Evolutionary conservation across 2,329 filamentous ascomycete genomes (phyloP).

Genomic region (Fusarium illudens): DNA sequence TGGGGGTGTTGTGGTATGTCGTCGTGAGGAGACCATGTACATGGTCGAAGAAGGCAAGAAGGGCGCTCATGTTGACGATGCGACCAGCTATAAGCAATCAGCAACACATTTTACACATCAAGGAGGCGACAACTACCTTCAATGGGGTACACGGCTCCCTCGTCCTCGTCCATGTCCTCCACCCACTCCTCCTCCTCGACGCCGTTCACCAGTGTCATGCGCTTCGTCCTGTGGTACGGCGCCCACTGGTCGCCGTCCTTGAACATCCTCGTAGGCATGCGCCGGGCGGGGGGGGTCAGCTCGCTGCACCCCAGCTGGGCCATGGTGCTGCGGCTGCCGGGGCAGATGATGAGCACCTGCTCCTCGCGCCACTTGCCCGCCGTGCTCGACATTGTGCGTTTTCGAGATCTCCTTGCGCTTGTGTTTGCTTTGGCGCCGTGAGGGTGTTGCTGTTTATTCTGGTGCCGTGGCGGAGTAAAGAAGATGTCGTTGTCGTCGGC

Average conservation of each 20-base stretch:
- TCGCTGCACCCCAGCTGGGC: slow-evolving; percentile 91
- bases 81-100: slow-evolving; percentile 66
- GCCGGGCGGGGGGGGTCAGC: slow-evolving; percentile 87
- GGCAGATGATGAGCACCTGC: slow-evolving; percentile 75
- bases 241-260: slow-evolving; percentile 79
- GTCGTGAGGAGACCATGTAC: slow-evolving; percentile 89
- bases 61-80: slow-evolving; percentile 90
- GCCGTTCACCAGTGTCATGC: slow-evolving; percentile 61
- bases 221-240: slow-evolving; percentile 80
- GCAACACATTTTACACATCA: neutral
- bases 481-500: slow-evolving; percentile 13
- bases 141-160: slow-evolving; percentile 91
- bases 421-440: slow-evolving; percentile 1
- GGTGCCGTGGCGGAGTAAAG: slow-evolving; percentile 11
- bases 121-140: slow-evolving; percentile 53
- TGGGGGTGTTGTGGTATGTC: slow-evolving; percentile 94
- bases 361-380: slow-evolving; percentile 70
- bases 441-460: neutral
- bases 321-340: slow-evolving; percentile 88
- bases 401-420: slow-evolving; percentile 7
- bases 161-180: slow-evolving; percentile 86
- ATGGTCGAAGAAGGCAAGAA: slow-evolving; percentile 92
- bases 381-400: slow-evolving; percentile 61
- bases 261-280: slow-evolving; percentile 95
- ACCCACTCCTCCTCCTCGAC: slow-evolving; percentile 75